These are phyloP conservation scores for Euclidium syriacum DNA, from an alignment of 345 rosid genomes.

Conservation along the genomic window DNA sequence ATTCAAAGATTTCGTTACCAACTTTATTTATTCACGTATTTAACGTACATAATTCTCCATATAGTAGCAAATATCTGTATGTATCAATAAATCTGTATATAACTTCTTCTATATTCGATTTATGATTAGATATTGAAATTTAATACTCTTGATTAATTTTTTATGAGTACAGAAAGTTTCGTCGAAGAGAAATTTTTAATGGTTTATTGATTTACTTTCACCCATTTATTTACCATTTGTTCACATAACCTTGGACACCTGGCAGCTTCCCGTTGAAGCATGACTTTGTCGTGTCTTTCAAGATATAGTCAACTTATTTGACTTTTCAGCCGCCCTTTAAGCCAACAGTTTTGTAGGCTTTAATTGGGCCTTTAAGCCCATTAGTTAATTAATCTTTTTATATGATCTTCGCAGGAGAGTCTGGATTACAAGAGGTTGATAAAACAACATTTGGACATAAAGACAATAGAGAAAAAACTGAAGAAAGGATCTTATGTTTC, in stretches of 20 bases:
- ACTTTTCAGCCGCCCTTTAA: conserved; percentile 4
- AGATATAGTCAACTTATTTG: conserved; percentile 29
- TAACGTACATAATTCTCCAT: neutral
- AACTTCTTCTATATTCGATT: neutral
- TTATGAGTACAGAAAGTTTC: neutral
- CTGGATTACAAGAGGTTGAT: conserved; percentile 40
- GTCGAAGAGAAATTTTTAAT: neutral
- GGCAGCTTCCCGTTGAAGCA: conserved; percentile 31
- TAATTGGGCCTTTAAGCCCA: conserved; percentile 18
- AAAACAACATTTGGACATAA: conserved; percentile 58
- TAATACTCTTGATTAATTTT: neutral
- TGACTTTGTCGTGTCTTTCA: conserved; percentile 19
- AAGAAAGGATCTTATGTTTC: conserved; percentile 45
- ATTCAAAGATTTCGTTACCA: no score
- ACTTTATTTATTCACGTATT: neutral
- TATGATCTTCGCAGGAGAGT: conserved; percentile 32
- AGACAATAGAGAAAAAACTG: conserved; percentile 45
- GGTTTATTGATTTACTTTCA: neutral
- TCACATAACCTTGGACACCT: conserved; percentile 13
- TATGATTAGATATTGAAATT: neutral
- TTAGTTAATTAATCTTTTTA: neutral
- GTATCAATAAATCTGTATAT: no score
- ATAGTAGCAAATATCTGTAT: neutral
- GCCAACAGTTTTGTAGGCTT: conserved; percentile 2
- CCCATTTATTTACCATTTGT: conserved; percentile 3